These are phyloP conservation scores for Camellia granthamiana DNA, from an alignment of 148 eudicot species.

Conservation along the genomic window DNA sequence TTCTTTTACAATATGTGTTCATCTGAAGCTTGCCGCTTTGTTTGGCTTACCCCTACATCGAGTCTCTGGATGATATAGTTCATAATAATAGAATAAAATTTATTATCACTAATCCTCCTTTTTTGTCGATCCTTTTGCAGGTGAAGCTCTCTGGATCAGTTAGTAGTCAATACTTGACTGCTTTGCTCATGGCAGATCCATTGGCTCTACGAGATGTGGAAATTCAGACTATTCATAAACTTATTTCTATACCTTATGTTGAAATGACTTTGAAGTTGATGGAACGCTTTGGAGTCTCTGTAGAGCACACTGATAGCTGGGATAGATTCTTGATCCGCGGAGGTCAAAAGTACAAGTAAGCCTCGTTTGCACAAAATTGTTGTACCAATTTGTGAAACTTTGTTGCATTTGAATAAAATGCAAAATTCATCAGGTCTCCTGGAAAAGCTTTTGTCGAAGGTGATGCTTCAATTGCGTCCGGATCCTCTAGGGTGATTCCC, in stretches of 20 bases:
- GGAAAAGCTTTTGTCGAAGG: constrained; percentile 96
- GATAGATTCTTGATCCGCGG: constrained; percentile 80
- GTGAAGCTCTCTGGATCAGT: constrained; percentile 96
- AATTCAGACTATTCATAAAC: constrained; percentile 81
- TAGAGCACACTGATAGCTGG: constrained; percentile 74
- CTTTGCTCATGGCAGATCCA: constrained; percentile 96
- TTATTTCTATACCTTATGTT: constrained; percentile 94
- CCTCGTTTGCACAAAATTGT: constrained; percentile 12
- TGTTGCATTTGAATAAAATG: background rate
- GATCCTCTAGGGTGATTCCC: too few relatives aligned
- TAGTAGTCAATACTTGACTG: constrained; percentile 97
- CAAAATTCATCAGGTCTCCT: constrained; percentile 60
- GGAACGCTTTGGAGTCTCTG: constrained; percentile 87
- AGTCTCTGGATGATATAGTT: background rate
- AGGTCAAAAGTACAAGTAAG: constrained; percentile 94
- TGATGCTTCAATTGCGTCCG: constrained; percentile 98
- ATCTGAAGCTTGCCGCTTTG: background rate
- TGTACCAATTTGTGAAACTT: background rate
- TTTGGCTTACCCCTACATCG: too few relatives aligned
- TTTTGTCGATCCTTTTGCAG: constrained; percentile 34
- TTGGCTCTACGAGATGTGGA: constrained; percentile 88
- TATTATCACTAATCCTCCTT: background rate
- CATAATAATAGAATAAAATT: background rate
- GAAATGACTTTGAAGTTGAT: constrained; percentile 97
- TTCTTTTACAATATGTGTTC: background rate